Conservation (phyloP, 208 protist genomes). For the Angomonas deanei region DNA sequence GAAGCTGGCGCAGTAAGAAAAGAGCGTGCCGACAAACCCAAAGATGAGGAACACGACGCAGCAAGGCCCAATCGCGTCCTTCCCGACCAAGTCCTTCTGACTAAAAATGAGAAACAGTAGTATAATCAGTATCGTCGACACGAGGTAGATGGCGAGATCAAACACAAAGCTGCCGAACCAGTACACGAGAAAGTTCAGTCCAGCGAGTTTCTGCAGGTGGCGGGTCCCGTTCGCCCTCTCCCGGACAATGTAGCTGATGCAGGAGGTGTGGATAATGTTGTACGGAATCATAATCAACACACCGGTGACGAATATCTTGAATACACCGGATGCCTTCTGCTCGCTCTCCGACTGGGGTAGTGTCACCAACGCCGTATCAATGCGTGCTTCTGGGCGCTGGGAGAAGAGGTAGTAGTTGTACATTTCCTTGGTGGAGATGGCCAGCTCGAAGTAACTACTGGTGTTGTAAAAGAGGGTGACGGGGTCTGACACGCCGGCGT, state of each 20-base stretch:
- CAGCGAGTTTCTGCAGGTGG: conserved; percentile 56
- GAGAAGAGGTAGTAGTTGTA: conserved; percentile 16
- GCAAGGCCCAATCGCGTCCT: conserved; percentile 23
- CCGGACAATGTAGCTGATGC: conserved; percentile 41
- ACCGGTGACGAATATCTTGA: conserved; percentile 43
- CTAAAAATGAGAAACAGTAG: conserved; percentile 37
- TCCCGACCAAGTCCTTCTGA: conserved; percentile 35
- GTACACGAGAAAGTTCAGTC: conserved; percentile 43
- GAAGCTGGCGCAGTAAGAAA: conserved; percentile 45
- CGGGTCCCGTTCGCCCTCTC: conserved; percentile 43
- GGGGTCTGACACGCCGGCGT: too few species aligned
- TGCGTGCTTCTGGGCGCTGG: background rate
- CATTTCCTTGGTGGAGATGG: conserved; percentile 23
- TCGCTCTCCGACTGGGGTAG: conserved; percentile 16
- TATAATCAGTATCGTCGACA: conserved; percentile 40
- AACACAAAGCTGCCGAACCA: conserved; percentile 66
- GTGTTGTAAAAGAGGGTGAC: conserved; percentile 47
- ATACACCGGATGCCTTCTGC: conserved; percentile 14
- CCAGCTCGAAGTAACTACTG: conserved; percentile 23
- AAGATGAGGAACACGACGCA: conserved; percentile 44
- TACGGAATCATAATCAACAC: conserved; percentile 72
- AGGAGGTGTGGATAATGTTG: conserved; percentile 59
- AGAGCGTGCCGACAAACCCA: conserved; percentile 32
- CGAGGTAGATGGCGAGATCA: conserved; percentile 41
- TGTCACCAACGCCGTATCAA: background rate